Percentiles rank a stretch among this genome's conserved stretches.
These are phyloP conservation scores for Epicoccum nigrum DNA, from an alignment of 2,329 filamentous ascomycete genomes.

Conservation along the genomic window DNA sequence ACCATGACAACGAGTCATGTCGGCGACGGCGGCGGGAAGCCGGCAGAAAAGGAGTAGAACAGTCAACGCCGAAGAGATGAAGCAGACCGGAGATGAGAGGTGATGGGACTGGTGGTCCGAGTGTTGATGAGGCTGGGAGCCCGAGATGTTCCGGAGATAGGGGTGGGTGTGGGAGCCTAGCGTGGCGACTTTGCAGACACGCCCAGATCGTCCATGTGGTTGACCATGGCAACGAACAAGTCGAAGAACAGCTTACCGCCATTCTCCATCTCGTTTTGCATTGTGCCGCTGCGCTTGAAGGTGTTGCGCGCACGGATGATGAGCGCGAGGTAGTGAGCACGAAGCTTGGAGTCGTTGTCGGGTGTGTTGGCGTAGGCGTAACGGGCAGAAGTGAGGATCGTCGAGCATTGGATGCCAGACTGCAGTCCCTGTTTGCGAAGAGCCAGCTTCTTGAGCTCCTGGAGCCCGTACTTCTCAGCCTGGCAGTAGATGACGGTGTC, in stretches of 20 bases:
- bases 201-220: slow-evolving; percentile 67
- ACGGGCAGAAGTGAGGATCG: slow-evolving; percentile 84
- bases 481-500: slow-evolving; percentile 92
- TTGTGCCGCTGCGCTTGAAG: slow-evolving; percentile 92
- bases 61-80: slow-evolving; percentile 11
- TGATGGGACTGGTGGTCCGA: slow-evolving; percentile 7
- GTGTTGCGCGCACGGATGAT: slow-evolving; percentile 87
- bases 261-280: slow-evolving; percentile 93
- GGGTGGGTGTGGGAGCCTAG: slow-evolving; percentile 27
- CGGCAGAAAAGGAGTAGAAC: slow-evolving; percentile 14
- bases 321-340: slow-evolving; percentile 88
- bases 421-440: slow-evolving; percentile 90
- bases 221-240: slow-evolving; percentile 89
- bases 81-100: slow-evolving; percentile 27
- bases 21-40: slow-evolving; percentile 18
- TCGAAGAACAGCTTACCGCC: slow-evolving; percentile 92
- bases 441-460: slow-evolving; percentile 82
- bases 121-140: slow-evolving; percentile 5
- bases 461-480: slow-evolving; percentile 81
- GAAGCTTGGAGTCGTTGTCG: slow-evolving; percentile 86
- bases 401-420: slow-evolving; percentile 81
- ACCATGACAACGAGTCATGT: slow-evolving; percentile 20
- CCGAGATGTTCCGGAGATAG: slow-evolving; percentile 11
- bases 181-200: slow-evolving; percentile 39
- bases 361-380: slow-evolving; percentile 90